Percentiles rank a stretch among this genome's conserved stretches.
Evolutionary conservation across 139 green algal genomes (phyloP).

Genomic region (Chlorella sorokiniana): DNA sequence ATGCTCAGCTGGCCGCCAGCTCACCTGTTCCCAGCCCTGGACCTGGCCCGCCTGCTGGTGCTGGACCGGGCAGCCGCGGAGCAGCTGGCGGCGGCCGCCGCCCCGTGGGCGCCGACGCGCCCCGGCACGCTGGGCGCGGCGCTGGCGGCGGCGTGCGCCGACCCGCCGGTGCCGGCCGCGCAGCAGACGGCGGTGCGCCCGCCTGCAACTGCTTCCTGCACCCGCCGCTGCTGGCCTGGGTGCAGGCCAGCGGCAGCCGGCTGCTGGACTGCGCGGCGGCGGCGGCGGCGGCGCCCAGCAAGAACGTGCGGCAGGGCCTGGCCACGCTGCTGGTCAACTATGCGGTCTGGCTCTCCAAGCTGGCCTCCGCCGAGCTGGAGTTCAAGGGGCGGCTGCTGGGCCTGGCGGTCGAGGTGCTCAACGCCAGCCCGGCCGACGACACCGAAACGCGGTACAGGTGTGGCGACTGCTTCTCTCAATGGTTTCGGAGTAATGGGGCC

Average conservation of each 20-base stretch:
- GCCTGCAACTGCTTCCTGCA: conserved; percentile 66
- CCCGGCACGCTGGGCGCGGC: conserved; percentile 48
- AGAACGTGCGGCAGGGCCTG: conserved; percentile 64
- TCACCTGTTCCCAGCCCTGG: conserved; percentile 76
- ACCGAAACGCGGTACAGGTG: conserved; percentile 48
- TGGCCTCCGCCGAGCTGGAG: conserved; percentile 34
- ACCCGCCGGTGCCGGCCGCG: conserved; percentile 42
- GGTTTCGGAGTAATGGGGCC: background rate
- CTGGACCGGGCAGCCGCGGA: conserved; percentile 47
- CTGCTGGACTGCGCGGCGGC: conserved; percentile 58
- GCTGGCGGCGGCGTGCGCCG: conserved; percentile 30
- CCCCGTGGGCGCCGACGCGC: background rate
- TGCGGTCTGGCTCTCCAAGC: conserved; percentile 42
- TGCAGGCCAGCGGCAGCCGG: conserved; percentile 18
- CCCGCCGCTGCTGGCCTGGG: conserved; percentile 40
- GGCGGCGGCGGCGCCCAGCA: conserved; percentile 26
- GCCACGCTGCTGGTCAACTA: conserved; percentile 76
- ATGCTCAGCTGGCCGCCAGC: conserved; percentile 72
- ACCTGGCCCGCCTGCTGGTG: conserved; percentile 67
- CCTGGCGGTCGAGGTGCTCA: conserved; percentile 50
- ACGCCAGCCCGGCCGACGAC: conserved; percentile 29
- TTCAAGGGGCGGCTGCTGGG: conserved; percentile 57
- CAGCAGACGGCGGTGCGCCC: conserved; percentile 69
- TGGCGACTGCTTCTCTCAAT: background rate
- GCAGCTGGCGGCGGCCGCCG: conserved; percentile 37